Evolutionary conservation across 2,329 filamentous ascomycete species (phyloP).

Genomic region (Dactylellina haptotyla): DNA sequence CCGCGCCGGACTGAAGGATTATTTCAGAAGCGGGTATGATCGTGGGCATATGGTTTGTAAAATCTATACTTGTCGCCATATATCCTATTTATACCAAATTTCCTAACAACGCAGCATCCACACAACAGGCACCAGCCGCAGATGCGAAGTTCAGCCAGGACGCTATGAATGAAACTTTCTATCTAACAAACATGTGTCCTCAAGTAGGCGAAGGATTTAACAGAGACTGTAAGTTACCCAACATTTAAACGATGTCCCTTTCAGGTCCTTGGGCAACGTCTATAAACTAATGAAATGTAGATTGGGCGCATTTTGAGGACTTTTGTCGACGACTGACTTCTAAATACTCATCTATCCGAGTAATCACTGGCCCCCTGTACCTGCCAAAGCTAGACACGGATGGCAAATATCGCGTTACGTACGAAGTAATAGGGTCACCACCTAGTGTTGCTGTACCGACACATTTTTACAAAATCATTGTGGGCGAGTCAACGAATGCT

Average conservation of each 20-base stretch:
- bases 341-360: slow-evolving; percentile 84
- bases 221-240: slow-evolving; percentile 72
- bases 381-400: slow-evolving; percentile 86
- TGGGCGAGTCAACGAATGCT: slow-evolving; percentile 74
- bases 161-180: slow-evolving; percentile 96
- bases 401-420: slow-evolving; percentile 93
- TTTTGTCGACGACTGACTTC: slow-evolving; percentile 87
- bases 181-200: slow-evolving; percentile 94
- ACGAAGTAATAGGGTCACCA: slow-evolving; percentile 94
- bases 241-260: background rate
- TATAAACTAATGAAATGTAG: background rate
- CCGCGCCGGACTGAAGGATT: slow-evolving; percentile 89
- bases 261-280: background rate
- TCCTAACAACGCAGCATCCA: too few species aligned
- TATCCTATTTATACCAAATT: too few species aligned
- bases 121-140: slow-evolving; percentile 88
- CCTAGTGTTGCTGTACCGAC: slow-evolving; percentile 96
- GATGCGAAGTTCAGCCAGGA: slow-evolving; percentile 94
- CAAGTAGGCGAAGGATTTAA: slow-evolving; percentile 99
- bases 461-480: slow-evolving; percentile 99
- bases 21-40: slow-evolving; percentile 93
- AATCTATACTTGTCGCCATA: background rate
- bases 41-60: slow-evolving; percentile 78
- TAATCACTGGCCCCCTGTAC: slow-evolving; percentile 94
- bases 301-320: slow-evolving; percentile 99